Base-by-base conservation (phyloP, 2,329 filamentous ascomycete genomes). In the Periconia macrospinosa region DNA sequence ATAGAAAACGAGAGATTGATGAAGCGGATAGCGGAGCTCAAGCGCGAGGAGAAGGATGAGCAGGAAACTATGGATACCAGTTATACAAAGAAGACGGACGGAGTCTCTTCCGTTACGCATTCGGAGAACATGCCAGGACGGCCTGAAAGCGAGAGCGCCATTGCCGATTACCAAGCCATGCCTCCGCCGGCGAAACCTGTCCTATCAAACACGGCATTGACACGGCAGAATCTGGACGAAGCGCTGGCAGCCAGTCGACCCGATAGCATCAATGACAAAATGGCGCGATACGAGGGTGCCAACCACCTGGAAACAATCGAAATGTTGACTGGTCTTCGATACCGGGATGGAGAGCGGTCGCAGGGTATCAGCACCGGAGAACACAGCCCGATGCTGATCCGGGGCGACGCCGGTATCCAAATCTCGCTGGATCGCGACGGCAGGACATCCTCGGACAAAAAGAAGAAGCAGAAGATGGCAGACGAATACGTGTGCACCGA, bases 401-500 rank as follows among this genome's bases (percentile, higher is more conserved):
- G 90, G 61, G 92, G 91, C 49, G 91, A 96, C 70, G 91, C 86
- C 9, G 92, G 92, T 47, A 93, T 96, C 56, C 88, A 89, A 8
- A 94, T 95, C 48, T 86, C 91, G 0, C 76, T 89, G 33, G 91
- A 96, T 60, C 86, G 91, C 58, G 91, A 94, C 54, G 81, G 83
- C 14, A 80, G 88, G 46, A 75, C 71, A 18, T 81, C 81, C 13
- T 86, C 84, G 0, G 92, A 96, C 75, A 95, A 88, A 71, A 87
- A 95, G 79, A 90, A 89, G 79, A 96, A 96, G 72, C 79, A 91
- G 45, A 96, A 96, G 72, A 81, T 82, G 42, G 80, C 81, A 10
- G 83, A 96, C 68, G 92, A 97, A 79, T 97, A 97, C 70, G 91
- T 96, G 37, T 97, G 93, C 74, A 93, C 91, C 1, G 93, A 97